Percentiles rank a stretch among this genome's conserved stretches.
Conservation (phyloP, 176 grass and related monocot species). For the Juncus effusus region DNA sequence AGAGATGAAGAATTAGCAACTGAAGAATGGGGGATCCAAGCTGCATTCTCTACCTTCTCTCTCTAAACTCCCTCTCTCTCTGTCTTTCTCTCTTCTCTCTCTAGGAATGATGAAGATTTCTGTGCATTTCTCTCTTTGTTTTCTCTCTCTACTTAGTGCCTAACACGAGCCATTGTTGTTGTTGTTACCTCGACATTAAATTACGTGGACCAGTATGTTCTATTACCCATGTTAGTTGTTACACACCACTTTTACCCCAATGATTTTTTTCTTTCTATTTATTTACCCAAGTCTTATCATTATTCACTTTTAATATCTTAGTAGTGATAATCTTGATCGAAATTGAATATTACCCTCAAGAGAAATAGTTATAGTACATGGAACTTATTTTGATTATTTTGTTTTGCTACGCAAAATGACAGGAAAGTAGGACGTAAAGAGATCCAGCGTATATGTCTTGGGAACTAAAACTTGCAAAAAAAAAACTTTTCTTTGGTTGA, state of each 20-base stretch:
- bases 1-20: constrained; percentile 43
- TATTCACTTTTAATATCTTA: no score
- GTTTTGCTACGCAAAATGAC: no score
- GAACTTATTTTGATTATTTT: no score
- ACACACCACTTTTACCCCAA: background rate
- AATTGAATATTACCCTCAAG: no score
- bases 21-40: constrained; percentile 37
- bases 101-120: constrained; percentile 12
- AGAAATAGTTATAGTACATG: no score
- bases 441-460: no score
- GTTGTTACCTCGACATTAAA: constrained; percentile 14
- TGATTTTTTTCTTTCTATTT: background rate
- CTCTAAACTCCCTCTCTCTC: background rate
- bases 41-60: constrained; percentile 27
- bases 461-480: no score
- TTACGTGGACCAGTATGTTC: background rate
- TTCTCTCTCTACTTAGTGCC: constrained; percentile 15
- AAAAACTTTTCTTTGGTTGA: no score
- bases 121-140: background rate
- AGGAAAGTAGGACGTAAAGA: no score
- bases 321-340: no score
- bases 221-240: background rate
- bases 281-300: no score
- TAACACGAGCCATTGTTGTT: constrained; percentile 15
- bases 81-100: constrained; percentile 1